Evolutionary conservation across 768 basidiomycete species (phyloP).

Genomic region (Psilocybe tampanensis): DNA sequence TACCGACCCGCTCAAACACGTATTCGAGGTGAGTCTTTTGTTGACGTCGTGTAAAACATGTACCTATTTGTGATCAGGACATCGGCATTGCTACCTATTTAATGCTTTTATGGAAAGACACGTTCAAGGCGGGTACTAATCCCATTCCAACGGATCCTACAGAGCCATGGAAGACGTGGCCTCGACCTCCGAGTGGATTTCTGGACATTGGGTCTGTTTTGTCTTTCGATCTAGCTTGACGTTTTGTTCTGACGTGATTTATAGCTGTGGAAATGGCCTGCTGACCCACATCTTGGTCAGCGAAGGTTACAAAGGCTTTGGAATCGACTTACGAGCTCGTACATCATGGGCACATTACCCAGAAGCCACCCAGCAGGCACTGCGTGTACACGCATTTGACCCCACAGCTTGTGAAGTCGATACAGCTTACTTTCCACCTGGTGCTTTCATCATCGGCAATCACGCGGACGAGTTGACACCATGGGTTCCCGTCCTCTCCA

Average conservation of each 20-base stretch:
- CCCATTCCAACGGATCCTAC: conserved; percentile 16
- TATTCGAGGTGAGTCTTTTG: conserved; percentile 67
- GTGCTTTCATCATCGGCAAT: conserved; percentile 86
- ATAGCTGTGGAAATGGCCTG: conserved; percentile 90
- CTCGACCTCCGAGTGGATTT: conserved; percentile 83
- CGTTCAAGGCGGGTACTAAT: conserved; percentile 39
- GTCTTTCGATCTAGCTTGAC: background rate
- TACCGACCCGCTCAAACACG: conserved; percentile 88
- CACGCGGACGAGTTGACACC: conserved; percentile 98
- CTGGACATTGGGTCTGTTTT: conserved; percentile 78
- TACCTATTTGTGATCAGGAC: conserved; percentile 52
- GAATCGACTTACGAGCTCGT: conserved; percentile 85
- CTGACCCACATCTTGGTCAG: conserved; percentile 83
- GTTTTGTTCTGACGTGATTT: background rate
- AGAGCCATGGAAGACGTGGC: conserved; percentile 71
- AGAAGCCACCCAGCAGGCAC: conserved; percentile 51
- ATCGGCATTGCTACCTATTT: conserved; percentile 94
- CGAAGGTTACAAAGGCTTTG: conserved; percentile 85
- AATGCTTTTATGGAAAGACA: conserved; percentile 87
- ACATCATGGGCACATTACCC: conserved; percentile 86
- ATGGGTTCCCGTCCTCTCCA: conserved; percentile 86
- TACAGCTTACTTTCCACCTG: conserved; percentile 36
- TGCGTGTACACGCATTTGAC: conserved; percentile 74
- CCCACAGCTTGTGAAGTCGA: conserved; percentile 39
- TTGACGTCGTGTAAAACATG: background rate